A percentile compares a stretch with the other conserved stretches of the same genome.
phyloP scores from a whole-genome alignment of 495 filamentous ascomycete species.

The Copromyces sp. region DNA sequence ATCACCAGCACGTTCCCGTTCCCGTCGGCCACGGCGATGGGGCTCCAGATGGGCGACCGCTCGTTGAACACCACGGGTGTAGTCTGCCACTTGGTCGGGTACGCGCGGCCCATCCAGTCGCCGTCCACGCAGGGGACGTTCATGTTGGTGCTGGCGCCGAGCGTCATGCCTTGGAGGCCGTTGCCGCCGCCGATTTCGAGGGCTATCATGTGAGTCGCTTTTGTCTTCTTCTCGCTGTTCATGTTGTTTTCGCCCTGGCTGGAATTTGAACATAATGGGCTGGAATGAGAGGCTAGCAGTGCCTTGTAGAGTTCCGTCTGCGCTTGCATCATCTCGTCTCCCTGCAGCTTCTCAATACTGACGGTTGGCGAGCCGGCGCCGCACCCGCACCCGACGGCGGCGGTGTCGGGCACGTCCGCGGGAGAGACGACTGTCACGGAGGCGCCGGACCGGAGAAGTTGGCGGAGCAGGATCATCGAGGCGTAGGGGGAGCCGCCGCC shows the following conservation, averaged over 20 bases:
- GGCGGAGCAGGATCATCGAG: constrained; percentile 31
- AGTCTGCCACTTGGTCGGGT: constrained; percentile 48
- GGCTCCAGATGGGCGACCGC: constrained; percentile 33
- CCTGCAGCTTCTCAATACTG: constrained; percentile 41
- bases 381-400: constrained; percentile 35
- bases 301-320: constrained; percentile 38
- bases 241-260: too few species aligned
- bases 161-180: constrained; percentile 43
- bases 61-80: constrained; percentile 44
- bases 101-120: constrained; percentile 50
- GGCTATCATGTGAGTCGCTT: constrained; percentile 32
- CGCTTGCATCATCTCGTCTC: constrained; percentile 39
- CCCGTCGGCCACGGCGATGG: constrained; percentile 39
- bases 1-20: constrained; percentile 39
- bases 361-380: constrained; percentile 41
- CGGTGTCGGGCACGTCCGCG: constrained; percentile 32
- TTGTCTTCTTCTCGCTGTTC: too few species aligned
- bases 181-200: constrained; percentile 49
- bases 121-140: constrained; percentile 42
- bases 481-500: constrained; percentile 46
- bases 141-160: constrained; percentile 38
- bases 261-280: too few species aligned
- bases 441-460: constrained; percentile 37
- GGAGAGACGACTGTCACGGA: constrained; percentile 37
- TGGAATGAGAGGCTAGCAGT: too few species aligned